These are phyloP conservation scores for Colletotrichum somersetense DNA, from an alignment of 2,329 filamentous ascomycete genomes.

Conservation along the genomic window DNA sequence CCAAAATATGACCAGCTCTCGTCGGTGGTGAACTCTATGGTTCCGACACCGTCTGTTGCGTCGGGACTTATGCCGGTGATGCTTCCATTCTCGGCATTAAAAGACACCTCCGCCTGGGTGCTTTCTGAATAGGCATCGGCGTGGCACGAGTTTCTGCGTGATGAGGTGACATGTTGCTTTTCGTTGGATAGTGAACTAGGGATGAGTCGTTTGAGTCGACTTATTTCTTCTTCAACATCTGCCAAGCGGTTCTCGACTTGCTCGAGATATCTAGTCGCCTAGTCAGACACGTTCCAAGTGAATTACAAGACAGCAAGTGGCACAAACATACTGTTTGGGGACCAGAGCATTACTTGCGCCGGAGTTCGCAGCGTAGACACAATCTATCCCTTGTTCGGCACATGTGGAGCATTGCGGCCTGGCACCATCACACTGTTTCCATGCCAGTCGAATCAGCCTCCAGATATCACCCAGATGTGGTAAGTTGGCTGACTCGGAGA, in stretches of 20 bases:
- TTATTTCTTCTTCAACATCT: conserved; percentile 42
- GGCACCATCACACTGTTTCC: conserved; percentile 43
- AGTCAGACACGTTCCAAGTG: neutral
- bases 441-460: neutral
- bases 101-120: neutral
- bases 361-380: conserved; percentile 43
- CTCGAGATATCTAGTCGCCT: conserved; percentile 36
- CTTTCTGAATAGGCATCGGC: conserved; percentile 9
- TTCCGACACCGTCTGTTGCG: conserved; percentile 45
- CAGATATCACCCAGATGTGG: neutral
- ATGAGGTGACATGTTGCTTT: conserved; percentile 19
- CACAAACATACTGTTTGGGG: conserved; percentile 33
- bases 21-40: conserved; percentile 44
- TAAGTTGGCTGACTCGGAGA: neutral
- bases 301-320: too few species aligned
- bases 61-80: conserved; percentile 40
- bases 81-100: conserved; percentile 38
- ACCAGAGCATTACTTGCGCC: conserved; percentile 32
- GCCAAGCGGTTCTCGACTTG: conserved; percentile 43
- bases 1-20: conserved; percentile 44
- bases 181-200: conserved; percentile 2
- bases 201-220: conserved; percentile 37
- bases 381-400: conserved; percentile 41
- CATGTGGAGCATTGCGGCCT: conserved; percentile 44
- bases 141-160: neutral